phyloP scores from a whole-genome alignment of 805 yeast genomes.

The Metschnikowia anglica region DNA sequence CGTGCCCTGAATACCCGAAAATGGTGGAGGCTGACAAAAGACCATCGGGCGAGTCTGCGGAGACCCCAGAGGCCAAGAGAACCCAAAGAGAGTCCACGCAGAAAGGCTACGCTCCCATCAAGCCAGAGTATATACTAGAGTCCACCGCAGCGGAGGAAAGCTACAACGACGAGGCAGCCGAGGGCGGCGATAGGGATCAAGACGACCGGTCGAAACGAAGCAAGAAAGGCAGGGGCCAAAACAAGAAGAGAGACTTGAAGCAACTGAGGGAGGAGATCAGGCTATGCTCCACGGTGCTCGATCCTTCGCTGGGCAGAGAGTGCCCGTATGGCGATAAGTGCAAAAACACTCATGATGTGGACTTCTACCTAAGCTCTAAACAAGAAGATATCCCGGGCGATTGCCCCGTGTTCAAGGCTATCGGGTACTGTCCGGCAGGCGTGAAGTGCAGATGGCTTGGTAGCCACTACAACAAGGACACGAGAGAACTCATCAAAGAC shows the following conservation, averaged over 20 bases:
- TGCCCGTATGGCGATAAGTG: slow-evolving; percentile 75
- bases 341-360: slow-evolving; percentile 73
- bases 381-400: slow-evolving; percentile 68
- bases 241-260: slow-evolving; percentile 73
- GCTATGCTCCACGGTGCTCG: slow-evolving; percentile 63
- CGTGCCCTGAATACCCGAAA: too few species aligned
- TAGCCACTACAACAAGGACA: slow-evolving; percentile 58
- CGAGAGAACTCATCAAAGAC: slow-evolving; percentile 46
- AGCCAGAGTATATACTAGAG: slow-evolving; percentile 62
- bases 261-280: slow-evolving; percentile 64
- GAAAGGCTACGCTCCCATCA: slow-evolving; percentile 75
- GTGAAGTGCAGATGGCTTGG: slow-evolving; percentile 88
- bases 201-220: slow-evolving; percentile 32
- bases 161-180: slow-evolving; percentile 46
- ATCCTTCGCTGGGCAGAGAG: slow-evolving; percentile 46
- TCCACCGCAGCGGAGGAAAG: slow-evolving; percentile 38
- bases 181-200: slow-evolving; percentile 38
- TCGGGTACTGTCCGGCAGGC: slow-evolving; percentile 93
- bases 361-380: slow-evolving; percentile 61
- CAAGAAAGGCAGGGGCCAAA: slow-evolving; percentile 71
- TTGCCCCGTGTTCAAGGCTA: slow-evolving; percentile 80
- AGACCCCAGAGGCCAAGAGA: slow-evolving; percentile 21
- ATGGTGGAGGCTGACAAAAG: slow-evolving; percentile 22
- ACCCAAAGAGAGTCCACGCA: slow-evolving; percentile 16
- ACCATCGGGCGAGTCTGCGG: slow-evolving; percentile 19